Evolutionary conservation across 2,329 filamentous ascomycete species (phyloP), one percentile per base, ranked within the genome.

Genomic region (Fusarium circinatum): DNA sequence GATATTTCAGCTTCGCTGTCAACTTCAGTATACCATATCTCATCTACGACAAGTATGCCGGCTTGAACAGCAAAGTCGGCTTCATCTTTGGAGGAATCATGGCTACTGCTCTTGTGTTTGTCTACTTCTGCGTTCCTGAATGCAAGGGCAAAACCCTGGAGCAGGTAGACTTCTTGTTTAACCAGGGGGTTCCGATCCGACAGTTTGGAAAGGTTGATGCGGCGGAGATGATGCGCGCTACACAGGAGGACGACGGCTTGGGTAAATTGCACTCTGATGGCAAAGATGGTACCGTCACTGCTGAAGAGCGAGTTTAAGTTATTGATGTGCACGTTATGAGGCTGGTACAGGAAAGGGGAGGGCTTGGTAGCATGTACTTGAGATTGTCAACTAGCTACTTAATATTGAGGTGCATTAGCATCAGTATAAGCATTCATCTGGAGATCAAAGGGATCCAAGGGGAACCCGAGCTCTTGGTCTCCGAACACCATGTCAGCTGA

Each of bases 11-110:
- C 30, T 77, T 77, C 14, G 11, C 66, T 1, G 75, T 77, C 18
- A 77, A 76, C 22, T 77, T 77, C 22, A 65, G 24, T 0, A 75
- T 77, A 3, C 75, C 75, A 0, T 77, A 77, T 28, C 73, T 77
- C 10, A 61, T 76, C 11, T 75, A 64, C 24, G 65, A 65, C 17
- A 20, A 71, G n/a, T 76, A 76, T 13, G 75, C 68, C 1, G 75
- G 71, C 4, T 18, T 77, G 5, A 64, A 66, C 13, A 76, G 73
- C 22, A 70, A 70, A 11, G 71, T 77, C 4, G 73, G 73, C 1
- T 77, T 77, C 52, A 77, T 77, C 6, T 77, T 77, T 34, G 75
- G 73, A 26, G 48, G 63, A 0, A 36, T 77, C 0, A 68, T 66
- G 71, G 63, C 56, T 0, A 9, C 52, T 4, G 68, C 66, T 0